These are phyloP conservation scores for Fragosphaeria purpurea DNA, from an alignment of 2,329 filamentous ascomycete species.

Conservation along the genomic window DNA sequence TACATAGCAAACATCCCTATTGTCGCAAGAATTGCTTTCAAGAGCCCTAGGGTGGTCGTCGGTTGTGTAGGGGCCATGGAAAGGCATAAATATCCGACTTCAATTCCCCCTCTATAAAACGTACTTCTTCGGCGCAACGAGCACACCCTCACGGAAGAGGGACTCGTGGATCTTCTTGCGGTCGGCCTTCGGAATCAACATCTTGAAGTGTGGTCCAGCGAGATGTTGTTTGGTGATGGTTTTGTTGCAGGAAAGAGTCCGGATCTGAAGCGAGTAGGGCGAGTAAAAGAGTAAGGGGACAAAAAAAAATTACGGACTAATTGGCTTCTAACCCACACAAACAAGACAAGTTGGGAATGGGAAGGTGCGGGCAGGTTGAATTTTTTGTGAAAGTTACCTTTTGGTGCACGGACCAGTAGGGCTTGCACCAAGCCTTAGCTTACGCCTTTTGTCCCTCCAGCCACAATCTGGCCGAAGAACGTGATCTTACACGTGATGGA, in stretches of 20 bases:
- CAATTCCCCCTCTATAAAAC: neutral
- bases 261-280: slow-evolving; percentile 2
- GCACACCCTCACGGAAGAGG: slow-evolving; percentile 88
- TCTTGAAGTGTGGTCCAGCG: slow-evolving; percentile 40
- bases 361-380: neutral
- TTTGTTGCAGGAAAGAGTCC: slow-evolving; percentile 6
- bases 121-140: slow-evolving; percentile 92
- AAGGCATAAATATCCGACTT: too few species aligned
- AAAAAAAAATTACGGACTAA: slow-evolving; percentile 9
- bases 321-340: neutral
- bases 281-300: slow-evolving; percentile 1
- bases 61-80: too few species aligned
- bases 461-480: neutral
- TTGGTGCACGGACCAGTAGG: slow-evolving; percentile 15
- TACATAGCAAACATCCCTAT: neutral
- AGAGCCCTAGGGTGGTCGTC: too few species aligned
- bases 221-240: slow-evolving; percentile 24
- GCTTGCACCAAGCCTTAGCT: slow-evolving; percentile 8
- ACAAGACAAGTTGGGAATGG: neutral
- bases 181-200: slow-evolving; percentile 99
- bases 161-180: slow-evolving; percentile 98
- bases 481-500: neutral
- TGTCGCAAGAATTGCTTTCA: too few species aligned
- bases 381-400: slow-evolving; percentile 11
- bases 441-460: neutral